Evolutionary conservation across 139 green algal genomes (phyloP).

Genomic region (Tetraselmis chui): DNA sequence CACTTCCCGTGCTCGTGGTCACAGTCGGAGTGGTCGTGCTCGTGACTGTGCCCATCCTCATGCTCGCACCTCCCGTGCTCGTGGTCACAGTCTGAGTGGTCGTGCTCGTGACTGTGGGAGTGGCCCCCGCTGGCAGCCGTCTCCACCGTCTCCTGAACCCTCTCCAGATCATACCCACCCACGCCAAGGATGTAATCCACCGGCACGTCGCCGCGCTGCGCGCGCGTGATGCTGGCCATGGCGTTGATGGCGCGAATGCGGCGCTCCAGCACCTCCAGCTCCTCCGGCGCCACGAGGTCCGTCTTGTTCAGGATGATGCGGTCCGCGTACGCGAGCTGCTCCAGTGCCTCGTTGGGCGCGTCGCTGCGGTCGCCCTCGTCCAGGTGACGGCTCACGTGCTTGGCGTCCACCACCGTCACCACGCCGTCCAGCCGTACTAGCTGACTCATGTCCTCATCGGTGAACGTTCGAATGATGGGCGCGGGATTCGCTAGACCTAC

Average conservation of each 20-base stretch:
- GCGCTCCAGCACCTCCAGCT: constrained; percentile 46
- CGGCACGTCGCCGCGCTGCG: constrained; percentile 48
- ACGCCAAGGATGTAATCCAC: constrained; percentile 89
- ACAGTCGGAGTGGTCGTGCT: constrained; percentile 18
- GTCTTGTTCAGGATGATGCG: constrained; percentile 94
- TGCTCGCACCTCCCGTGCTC: constrained; percentile 13
- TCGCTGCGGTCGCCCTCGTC: constrained; percentile 12
- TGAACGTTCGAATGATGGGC: constrained; percentile 89
- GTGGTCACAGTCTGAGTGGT: constrained; percentile 19
- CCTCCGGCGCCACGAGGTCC: constrained; percentile 55
- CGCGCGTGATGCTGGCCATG: constrained; percentile 56
- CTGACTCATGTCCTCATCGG: constrained; percentile 52
- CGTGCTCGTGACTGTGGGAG: constrained; percentile 35
- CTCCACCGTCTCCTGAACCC: constrained; percentile 68
- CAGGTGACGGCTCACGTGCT: constrained; percentile 51
- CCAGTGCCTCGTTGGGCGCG: constrained; percentile 73
- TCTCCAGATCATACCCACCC: constrained; percentile 87
- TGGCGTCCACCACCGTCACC: constrained; percentile 67
- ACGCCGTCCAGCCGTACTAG: constrained; percentile 79
- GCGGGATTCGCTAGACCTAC: constrained; percentile 84
- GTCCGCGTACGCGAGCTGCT: constrained; percentile 94
- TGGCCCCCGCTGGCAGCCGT: constrained; percentile 12
- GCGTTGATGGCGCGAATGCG: constrained; percentile 79
- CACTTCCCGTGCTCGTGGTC: constrained; percentile 17
- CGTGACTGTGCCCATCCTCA: constrained; percentile 22